phyloP scores from a whole-genome alignment of 805 yeast genomes.

The Kluyveromyces nonfermentans region DNA sequence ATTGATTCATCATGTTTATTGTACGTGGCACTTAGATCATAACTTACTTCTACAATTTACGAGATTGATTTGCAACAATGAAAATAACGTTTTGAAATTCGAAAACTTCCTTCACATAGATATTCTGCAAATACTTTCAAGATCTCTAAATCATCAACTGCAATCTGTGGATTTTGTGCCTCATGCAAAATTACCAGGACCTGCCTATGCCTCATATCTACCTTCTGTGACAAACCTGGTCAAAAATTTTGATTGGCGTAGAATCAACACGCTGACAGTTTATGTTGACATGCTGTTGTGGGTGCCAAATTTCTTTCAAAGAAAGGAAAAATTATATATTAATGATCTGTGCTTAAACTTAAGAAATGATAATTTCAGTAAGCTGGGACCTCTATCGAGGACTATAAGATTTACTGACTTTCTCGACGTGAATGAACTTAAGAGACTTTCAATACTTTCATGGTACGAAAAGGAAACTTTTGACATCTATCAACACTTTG shows the following conservation, averaged over 20 bases:
- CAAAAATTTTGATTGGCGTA: slow-evolving; percentile 12
- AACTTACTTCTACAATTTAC: slow-evolving; percentile 12
- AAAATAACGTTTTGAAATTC: slow-evolving; percentile 14
- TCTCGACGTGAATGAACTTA: slow-evolving; percentile 23
- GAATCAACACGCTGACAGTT: slow-evolving; percentile 15
- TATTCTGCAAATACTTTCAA: slow-evolving; percentile 10
- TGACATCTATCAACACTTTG: slow-evolving; percentile 19
- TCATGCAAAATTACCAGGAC: slow-evolving; percentile 17
- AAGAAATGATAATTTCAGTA: slow-evolving; percentile 17
- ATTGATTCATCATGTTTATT: slow-evolving; percentile 17
- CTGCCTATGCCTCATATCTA: slow-evolving; percentile 6
- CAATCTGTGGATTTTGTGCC: slow-evolving; percentile 20
- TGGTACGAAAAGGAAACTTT: slow-evolving; percentile 28
- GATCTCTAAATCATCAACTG: slow-evolving; percentile 6
- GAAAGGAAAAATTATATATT: slow-evolving; percentile 12
- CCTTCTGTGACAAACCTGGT: background rate
- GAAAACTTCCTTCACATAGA: slow-evolving; percentile 18
- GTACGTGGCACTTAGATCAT: slow-evolving; percentile 25
- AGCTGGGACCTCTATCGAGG: slow-evolving; percentile 9
- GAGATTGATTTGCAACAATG: slow-evolving; percentile 10
- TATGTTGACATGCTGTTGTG: slow-evolving; percentile 21
- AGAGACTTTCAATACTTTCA: slow-evolving; percentile 29
- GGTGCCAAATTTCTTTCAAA: slow-evolving; percentile 9
- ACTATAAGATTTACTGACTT: slow-evolving; percentile 16
- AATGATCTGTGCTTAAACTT: slow-evolving; percentile 19